These are phyloP conservation scores for Wickerhamiella alocasiicola DNA, from an alignment of 805 yeast species.

Conservation along the genomic window DNA sequence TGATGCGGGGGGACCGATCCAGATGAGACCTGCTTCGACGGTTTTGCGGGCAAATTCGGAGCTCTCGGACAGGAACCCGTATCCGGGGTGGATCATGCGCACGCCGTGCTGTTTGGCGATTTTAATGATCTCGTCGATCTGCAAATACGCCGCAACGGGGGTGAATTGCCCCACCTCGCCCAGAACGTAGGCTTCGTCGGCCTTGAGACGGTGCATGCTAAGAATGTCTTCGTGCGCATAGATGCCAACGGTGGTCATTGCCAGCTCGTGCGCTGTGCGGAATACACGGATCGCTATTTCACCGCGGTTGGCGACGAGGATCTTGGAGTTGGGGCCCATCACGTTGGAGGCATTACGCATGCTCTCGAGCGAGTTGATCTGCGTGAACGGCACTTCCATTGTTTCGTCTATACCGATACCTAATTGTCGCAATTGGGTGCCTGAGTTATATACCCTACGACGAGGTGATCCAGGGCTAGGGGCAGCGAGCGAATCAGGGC, in stretches of 20 bases:
- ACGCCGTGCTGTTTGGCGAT: conserved; percentile 71
- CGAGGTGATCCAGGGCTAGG: no score
- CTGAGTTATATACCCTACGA: no score
- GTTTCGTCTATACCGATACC: no score
- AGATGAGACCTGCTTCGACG: conserved; percentile 77
- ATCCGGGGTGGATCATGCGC: conserved; percentile 86
- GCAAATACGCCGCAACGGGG: conserved; percentile 93
- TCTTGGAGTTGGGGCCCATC: conserved; percentile 41
- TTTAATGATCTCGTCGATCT: conserved; percentile 83
- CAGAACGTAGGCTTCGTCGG: conserved; percentile 86
- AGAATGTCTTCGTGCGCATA: conserved; percentile 92
- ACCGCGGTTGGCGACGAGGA: conserved; percentile 27
- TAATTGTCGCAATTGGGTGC: no score
- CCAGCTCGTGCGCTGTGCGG: conserved; percentile 93
- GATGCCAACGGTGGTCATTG: conserved; percentile 94
- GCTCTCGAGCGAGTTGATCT: conserved; percentile 26
- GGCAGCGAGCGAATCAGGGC: no score
- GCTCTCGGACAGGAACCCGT: conserved; percentile 83
- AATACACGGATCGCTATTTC: conserved; percentile 43
- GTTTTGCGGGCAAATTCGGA: conserved; percentile 89
- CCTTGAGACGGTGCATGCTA: conserved; percentile 88
- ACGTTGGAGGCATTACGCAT: conserved; percentile 31
- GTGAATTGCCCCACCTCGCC: conserved; percentile 82
- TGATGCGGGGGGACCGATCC: conserved; percentile 86
- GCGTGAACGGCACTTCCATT: conserved; percentile 26